Evolutionary conservation across 108 stramenopile species (phyloP).

Genomic region (Aurantiochytrium sp.): DNA sequence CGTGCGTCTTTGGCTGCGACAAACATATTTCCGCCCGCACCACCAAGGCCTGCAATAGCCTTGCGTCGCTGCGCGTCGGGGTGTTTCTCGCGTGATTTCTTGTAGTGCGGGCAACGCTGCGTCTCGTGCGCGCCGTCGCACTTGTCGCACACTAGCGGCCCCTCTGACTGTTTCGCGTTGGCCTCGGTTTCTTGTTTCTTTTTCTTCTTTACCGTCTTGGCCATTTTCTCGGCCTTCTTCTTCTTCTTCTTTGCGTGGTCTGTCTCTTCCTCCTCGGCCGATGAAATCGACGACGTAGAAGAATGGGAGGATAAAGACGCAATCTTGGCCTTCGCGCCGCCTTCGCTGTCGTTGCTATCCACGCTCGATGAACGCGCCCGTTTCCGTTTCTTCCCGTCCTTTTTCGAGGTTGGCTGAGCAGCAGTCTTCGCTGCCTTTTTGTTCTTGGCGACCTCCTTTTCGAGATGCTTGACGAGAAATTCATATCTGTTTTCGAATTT

Average conservation of each 20-base stretch:
- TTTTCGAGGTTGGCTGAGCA: no score
- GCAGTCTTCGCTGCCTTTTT: no score
- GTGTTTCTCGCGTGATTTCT: conserved; percentile 27
- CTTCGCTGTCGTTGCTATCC: not conserved
- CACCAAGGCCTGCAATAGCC: not conserved
- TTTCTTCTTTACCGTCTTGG: not conserved
- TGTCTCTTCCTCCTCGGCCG: not conserved
- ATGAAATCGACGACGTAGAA: not conserved
- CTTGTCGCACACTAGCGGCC: conserved; percentile 25
- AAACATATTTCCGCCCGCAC: not conserved
- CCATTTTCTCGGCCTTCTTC: not conserved
- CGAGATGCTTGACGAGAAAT: no score
- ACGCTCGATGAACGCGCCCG: no score
- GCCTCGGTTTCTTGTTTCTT: not conserved
- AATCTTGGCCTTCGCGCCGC: not conserved
- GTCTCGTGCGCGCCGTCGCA: conserved; percentile 38
- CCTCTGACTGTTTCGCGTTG: not conserved
- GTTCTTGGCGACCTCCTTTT: no score
- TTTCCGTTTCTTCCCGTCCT: no score
- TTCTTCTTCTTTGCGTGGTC: not conserved
- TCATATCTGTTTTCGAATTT: no score
- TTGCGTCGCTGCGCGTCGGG: conserved; percentile 29
- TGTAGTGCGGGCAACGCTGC: conserved; percentile 28
- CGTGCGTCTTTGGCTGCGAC: not conserved
- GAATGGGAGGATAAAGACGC: not conserved